A percentile compares a stretch with the other conserved stretches of the same genome.
Conservation (phyloP, 2,329 filamentous ascomycete species). For the Aspergillus candidus region DNA sequence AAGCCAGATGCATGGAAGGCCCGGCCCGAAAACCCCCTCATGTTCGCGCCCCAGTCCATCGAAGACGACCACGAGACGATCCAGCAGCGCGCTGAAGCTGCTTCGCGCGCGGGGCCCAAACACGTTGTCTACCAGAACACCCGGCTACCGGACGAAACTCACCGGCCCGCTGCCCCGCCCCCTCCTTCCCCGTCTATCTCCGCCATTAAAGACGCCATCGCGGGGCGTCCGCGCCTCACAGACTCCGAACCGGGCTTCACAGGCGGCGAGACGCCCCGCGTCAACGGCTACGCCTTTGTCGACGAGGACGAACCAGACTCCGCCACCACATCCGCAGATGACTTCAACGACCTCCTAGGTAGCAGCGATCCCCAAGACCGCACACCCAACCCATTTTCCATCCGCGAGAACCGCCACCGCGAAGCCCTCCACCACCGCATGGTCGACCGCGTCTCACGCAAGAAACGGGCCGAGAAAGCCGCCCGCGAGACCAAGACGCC, state of each 20-base stretch:
- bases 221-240: slow-evolving; percentile 59
- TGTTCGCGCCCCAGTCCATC: slow-evolving; percentile 60
- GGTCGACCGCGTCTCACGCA: slow-evolving; percentile 73
- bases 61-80: slow-evolving; percentile 54
- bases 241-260: slow-evolving; percentile 53
- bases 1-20: slow-evolving; percentile 70
- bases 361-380: slow-evolving; percentile 24
- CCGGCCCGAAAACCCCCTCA: slow-evolving; percentile 71
- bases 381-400: slow-evolving; percentile 70
- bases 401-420: slow-evolving; percentile 66
- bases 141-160: slow-evolving; percentile 54
- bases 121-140: slow-evolving; percentile 78
- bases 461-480: slow-evolving; percentile 57
- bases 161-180: slow-evolving; percentile 23
- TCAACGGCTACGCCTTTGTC: slow-evolving; percentile 92
- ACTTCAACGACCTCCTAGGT: slow-evolving; percentile 37
- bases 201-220: slow-evolving; percentile 76
- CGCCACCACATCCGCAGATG: slow-evolving; percentile 15
- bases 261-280: slow-evolving; percentile 74
- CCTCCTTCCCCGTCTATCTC: slow-evolving; percentile 77
- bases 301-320: slow-evolving; percentile 59
- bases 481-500: slow-evolving; percentile 54
- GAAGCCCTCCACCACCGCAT: slow-evolving; percentile 80
- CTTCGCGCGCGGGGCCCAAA: slow-evolving; percentile 70
- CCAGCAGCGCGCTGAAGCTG: slow-evolving; percentile 61